phyloP scores from a whole-genome alignment of 768 basidiomycete genomes.

The Boletus tomentosulus region DNA sequence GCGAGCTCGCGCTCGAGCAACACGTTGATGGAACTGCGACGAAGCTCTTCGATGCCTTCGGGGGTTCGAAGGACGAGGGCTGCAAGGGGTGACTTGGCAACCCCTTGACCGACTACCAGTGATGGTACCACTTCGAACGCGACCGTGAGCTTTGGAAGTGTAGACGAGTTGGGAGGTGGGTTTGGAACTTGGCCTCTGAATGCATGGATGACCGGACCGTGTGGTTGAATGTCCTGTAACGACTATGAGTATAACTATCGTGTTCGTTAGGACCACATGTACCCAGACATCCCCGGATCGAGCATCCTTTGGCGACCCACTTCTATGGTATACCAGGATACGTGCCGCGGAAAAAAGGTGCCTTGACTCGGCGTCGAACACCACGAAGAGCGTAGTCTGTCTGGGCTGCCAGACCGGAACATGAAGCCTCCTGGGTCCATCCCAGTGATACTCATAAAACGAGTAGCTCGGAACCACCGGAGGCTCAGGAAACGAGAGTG shows the following conservation, averaged over 20 bases:
- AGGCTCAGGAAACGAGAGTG: constrained; percentile 1
- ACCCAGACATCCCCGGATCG: constrained; percentile 18
- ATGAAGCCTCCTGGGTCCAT: constrained; percentile 18
- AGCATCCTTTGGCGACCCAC: constrained; percentile 2
- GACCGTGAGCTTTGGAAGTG: constrained; percentile 18
- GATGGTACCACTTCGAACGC: constrained; percentile 17
- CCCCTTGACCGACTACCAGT: not conserved
- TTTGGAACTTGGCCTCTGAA: constrained; percentile 1
- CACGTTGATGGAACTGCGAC: constrained; percentile 2
- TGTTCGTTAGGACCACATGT: not conserved
- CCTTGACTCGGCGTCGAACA: constrained; percentile 21
- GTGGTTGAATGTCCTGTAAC: constrained; percentile 18
- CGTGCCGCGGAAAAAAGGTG: constrained; percentile 19
- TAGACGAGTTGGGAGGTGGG: constrained; percentile 8
- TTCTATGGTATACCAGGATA: constrained; percentile 17
- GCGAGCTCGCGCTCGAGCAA: constrained; percentile 14
- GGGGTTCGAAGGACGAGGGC: constrained; percentile 14
- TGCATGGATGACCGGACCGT: constrained; percentile 9
- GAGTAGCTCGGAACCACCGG: constrained; percentile 8
- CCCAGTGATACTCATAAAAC: constrained; percentile 20
- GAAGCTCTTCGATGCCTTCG: constrained; percentile 2
- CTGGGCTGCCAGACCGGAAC: constrained; percentile 23
- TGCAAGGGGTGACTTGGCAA: constrained; percentile 6
- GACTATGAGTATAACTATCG: not conserved
- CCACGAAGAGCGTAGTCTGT: constrained; percentile 19